phyloP scores from a whole-genome alignment of 768 basidiomycete species.

The Nidula microcarpa region DNA sequence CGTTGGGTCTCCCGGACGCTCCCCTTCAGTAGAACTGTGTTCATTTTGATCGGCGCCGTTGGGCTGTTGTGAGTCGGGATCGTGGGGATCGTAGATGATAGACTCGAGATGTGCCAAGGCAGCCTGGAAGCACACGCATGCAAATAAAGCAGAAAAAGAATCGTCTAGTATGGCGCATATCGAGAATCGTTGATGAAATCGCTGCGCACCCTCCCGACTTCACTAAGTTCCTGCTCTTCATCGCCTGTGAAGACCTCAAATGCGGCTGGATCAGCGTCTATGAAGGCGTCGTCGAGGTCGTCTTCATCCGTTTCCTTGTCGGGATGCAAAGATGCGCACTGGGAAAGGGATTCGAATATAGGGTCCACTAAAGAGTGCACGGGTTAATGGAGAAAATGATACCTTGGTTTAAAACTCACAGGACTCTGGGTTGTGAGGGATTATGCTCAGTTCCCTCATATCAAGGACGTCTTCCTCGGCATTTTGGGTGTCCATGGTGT shows the following conservation, averaged over 20 bases:
- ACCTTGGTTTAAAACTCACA: slow-evolving; percentile 39
- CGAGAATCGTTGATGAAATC: slow-evolving; percentile 76
- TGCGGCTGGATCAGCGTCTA: slow-evolving; percentile 39
- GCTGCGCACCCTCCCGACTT: slow-evolving; percentile 92
- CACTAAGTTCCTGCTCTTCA: slow-evolving; percentile 71
- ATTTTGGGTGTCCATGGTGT: slow-evolving; percentile 16
- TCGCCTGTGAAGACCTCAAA: slow-evolving; percentile 58
- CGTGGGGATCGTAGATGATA: slow-evolving; percentile 61
- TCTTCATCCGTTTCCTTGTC: slow-evolving; percentile 51
- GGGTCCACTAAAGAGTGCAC: slow-evolving; percentile 54
- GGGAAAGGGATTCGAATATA: slow-evolving; percentile 84
- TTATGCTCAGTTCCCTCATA: slow-evolving; percentile 81
- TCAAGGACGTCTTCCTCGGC: slow-evolving; percentile 35
- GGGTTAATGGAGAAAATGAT: neutral
- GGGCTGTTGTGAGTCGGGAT: slow-evolving; percentile 6
- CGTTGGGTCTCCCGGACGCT: slow-evolving; percentile 2
- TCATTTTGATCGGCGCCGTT: slow-evolving; percentile 2
- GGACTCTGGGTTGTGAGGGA: slow-evolving; percentile 53
- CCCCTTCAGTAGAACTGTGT: slow-evolving; percentile 10
- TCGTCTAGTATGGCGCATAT: slow-evolving; percentile 81
- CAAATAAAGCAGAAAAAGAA: slow-evolving; percentile 16
- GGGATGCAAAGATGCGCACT: slow-evolving; percentile 83
- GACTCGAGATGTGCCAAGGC: slow-evolving; percentile 81
- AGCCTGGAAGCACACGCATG: slow-evolving; percentile 43
- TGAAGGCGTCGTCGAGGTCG: slow-evolving; percentile 54